Base-by-base conservation (phyloP, 2,329 filamentous ascomycete species). In the Xylariaceae sp. region DNA sequence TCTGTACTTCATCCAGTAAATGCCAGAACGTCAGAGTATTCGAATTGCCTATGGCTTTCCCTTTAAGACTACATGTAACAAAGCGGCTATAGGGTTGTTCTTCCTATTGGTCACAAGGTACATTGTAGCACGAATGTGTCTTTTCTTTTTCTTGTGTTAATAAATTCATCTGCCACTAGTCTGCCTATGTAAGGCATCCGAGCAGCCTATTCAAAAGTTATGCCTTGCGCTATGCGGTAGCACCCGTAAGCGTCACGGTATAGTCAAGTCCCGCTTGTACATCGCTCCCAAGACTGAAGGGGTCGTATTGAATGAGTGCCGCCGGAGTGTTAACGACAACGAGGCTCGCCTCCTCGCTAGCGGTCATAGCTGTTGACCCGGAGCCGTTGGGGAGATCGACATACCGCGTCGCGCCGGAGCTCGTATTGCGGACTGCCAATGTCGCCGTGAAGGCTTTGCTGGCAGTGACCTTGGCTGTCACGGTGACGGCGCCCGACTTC, bases 241-340 rank as follows among this genome's bases (percentile, higher is more conserved):
- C 67, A 21, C 66, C 67, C 4, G 61, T 66, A 3, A 68, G 51
- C 16, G 64, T 61, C 11, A 69, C 44, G 26, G 60, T 61, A 50
- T 78, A 79, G 41, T 78, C 72, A 17, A 79, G 52, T 0, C 76
- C 76, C 33, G 67, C 65, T 23, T 66, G 74, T 0, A 73, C 75
- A 19, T 74, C 76, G 3, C 68, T 67, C 2, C 62, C 71, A 17
- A 77, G 64, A 28, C 71, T 57, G 54, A 78, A 79, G 3, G 76
- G 73, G 61, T 81, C 77, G 58, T 79, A 82, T 44, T 75, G 65
- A 23, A 79, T 69, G 21, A 79, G 69, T 44, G 70, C 58, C 6
- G 69, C 68, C 6, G 80, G 79, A 2, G 80, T 80, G 60, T 82
- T 82, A 12, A 73, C 80, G 36, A 82, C 73, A 7, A 82, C 75